Evolutionary conservation across 768 basidiomycete species (phyloP), one percentile per base, ranked within the genome.

Genomic region (Mycena vulgaris): DNA sequence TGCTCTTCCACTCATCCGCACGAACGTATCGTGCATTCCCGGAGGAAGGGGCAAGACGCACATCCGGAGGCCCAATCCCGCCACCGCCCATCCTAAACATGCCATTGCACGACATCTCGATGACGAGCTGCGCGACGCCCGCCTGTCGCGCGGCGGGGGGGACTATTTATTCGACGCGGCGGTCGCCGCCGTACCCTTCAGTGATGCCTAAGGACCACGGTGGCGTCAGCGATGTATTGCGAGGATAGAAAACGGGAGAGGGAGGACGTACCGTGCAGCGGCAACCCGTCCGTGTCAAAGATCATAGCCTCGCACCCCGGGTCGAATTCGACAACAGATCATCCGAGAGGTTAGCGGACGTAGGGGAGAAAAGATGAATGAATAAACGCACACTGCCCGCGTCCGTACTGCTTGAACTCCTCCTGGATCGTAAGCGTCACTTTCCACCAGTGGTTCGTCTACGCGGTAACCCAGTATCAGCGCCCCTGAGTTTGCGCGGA

Each of bases 391-490:
- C 95, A 91, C 79, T 97, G 95, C 25, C 97, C 91, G 17, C 94
- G 90, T 72, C 96, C 95, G 76, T 99, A 97, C 66, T 94, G 87
- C 73, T 83, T 93, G 97, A 58, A 92, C 89, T 17, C 85, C 33
- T 51, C 19, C 6, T 97, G 98, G 31, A 99, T 91, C 13, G 85
- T 88, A 2, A 99, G 77, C 11, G 89, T 88, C 45, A 99, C 91
- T 75, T 95, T 95, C 90, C 93, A 97, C 97, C 97, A 99, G 79
- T 99, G 97, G 74, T 98, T 98, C 19, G 94, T 93, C 95, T 94
- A 69, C 37, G n/a, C n/a, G n/a, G n/a, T n/a, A n/a, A n/a, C n/a
- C n/a, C n/a, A n/a, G n/a, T n/a, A n/a, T n/a, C n/a, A n/a, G n/a
- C n/a, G n/a, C n/a, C n/a, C n/a, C n/a, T n/a, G n/a, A n/a, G n/a